Evolutionary conservation across 495 filamentous ascomycete genomes (phyloP).

Genomic region (Letharia columbiana): DNA sequence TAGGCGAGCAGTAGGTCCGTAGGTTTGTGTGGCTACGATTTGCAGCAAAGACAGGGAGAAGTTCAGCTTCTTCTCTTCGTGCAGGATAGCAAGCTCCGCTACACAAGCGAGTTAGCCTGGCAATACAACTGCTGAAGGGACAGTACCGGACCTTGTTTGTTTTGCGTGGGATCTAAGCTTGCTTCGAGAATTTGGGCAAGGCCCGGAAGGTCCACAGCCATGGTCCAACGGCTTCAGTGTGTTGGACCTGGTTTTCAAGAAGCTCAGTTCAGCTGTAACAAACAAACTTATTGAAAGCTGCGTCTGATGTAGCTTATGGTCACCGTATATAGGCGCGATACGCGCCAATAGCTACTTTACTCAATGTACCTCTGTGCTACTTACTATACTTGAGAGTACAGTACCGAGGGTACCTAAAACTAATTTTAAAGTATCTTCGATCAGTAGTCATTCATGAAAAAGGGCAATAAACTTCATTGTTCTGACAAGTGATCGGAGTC

Average conservation of each 20-base stretch:
- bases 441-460: neutral
- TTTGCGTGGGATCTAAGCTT: slow-evolving; percentile 74
- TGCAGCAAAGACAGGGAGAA: slow-evolving; percentile 85
- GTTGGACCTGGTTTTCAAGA: neutral
- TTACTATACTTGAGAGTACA: too few species aligned
- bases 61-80: slow-evolving; percentile 66
- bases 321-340: slow-evolving; percentile 10
- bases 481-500: neutral
- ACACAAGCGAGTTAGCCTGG: slow-evolving; percentile 12
- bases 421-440: neutral
- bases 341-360: neutral
- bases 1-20: slow-evolving; percentile 67
- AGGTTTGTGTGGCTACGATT: slow-evolving; percentile 66
- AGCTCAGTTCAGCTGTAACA: neutral
- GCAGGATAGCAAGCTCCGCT: slow-evolving; percentile 74
- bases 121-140: neutral
- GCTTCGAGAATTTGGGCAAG: slow-evolving; percentile 74
- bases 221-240: slow-evolving; percentile 37
- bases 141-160: slow-evolving; percentile 69
- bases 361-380: too few species aligned
- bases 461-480: neutral
- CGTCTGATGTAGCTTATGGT: neutral
- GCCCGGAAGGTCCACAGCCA: slow-evolving; percentile 65
- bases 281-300: neutral
- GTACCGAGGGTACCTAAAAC: neutral